These are phyloP conservation scores for Ceratocystis albifundus DNA, from an alignment of 2,329 filamentous ascomycete genomes.

Conservation along the genomic window DNA sequence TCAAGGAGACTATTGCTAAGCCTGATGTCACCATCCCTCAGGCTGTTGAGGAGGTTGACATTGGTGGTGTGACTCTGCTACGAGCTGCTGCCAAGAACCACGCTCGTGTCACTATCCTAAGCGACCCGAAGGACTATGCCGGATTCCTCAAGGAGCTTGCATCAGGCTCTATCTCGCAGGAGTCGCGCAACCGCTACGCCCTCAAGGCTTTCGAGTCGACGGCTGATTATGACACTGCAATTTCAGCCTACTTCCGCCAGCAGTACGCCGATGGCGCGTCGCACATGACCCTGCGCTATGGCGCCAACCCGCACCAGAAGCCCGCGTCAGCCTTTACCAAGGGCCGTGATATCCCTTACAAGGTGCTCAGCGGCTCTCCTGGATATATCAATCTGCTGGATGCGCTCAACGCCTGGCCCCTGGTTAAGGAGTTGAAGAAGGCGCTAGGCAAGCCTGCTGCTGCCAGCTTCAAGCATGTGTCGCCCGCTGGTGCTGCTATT, in stretches of 20 bases:
- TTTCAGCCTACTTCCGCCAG: slow-evolving; percentile 94
- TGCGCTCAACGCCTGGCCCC: slow-evolving; percentile 88
- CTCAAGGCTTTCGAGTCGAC: slow-evolving; percentile 98
- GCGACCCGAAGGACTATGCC: slow-evolving; percentile 84
- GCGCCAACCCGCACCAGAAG: slow-evolving; percentile 97
- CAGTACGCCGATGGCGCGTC: slow-evolving; percentile 79
- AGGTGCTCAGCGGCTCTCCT: slow-evolving; percentile 76
- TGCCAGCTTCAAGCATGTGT: slow-evolving; percentile 98
- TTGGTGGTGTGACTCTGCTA: slow-evolving; percentile 92
- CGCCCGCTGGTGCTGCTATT: slow-evolving; percentile 88
- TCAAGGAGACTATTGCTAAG: slow-evolving; percentile 96
- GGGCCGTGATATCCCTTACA: slow-evolving; percentile 75
- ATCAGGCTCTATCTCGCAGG: slow-evolving; percentile 72
- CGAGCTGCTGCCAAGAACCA: slow-evolving; percentile 98
- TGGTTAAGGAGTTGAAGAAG: slow-evolving; percentile 90
- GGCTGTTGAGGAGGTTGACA: slow-evolving; percentile 97
- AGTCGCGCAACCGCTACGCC: slow-evolving; percentile 77
- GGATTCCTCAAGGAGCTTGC: slow-evolving; percentile 87
- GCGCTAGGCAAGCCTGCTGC: slow-evolving; percentile 81
- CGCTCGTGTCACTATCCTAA: slow-evolving; percentile 85
- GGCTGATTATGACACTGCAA: slow-evolving; percentile 88
- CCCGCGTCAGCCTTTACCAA: slow-evolving; percentile 74
- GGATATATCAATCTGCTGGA: slow-evolving; percentile 98
- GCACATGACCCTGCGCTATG: slow-evolving; percentile 79
- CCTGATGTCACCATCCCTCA: slow-evolving; percentile 93